Evolutionary conservation across 192 early-diverging fungal species (phyloP).

Genomic region (Kappamyces sp.): DNA sequence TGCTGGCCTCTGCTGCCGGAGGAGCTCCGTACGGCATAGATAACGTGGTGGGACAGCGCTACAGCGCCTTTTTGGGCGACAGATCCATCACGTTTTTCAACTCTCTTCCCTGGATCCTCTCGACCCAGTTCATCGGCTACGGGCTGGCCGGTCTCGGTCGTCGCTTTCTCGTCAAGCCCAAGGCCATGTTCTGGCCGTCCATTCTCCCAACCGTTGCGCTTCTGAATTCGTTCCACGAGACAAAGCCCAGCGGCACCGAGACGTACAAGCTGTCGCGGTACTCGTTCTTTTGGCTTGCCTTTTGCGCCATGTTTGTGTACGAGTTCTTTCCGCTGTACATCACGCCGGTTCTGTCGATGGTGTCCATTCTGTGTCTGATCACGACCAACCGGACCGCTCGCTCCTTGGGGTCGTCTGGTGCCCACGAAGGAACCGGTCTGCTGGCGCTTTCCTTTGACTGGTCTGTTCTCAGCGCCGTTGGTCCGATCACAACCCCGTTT

Average conservation of each 20-base stretch:
- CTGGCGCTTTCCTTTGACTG: conserved; percentile 58
- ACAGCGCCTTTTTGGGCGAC: conserved; percentile 16
- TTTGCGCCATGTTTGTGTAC: conserved; percentile 19
- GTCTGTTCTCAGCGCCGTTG: conserved; percentile 22
- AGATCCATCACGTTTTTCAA: conserved; percentile 21
- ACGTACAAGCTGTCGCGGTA: conserved; percentile 20
- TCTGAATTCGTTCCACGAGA: conserved; percentile 66
- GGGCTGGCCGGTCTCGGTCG: conserved; percentile 65
- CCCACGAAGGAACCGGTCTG: conserved; percentile 47
- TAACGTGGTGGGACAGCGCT: conserved; percentile 30
- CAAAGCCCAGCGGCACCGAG: too few relatives aligned
- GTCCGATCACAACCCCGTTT: conserved; percentile 69
- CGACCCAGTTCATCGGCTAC: conserved; percentile 64
- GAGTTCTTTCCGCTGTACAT: conserved; percentile 20
- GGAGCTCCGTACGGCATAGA: conserved; percentile 55
- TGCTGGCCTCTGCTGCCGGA: conserved; percentile 65
- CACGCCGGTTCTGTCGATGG: neutral
- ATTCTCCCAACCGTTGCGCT: conserved; percentile 72
- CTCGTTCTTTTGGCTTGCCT: conserved; percentile 27
- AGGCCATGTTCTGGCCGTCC: conserved; percentile 81
- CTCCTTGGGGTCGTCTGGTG: conserved; percentile 9
- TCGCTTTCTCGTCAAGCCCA: conserved; percentile 74
- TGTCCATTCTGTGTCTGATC: conserved; percentile 22
- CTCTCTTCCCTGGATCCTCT: conserved; percentile 43
- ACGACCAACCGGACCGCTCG: conserved; percentile 15